Conservation (phyloP, 495 filamentous ascomycete genomes). For the Aspergillus ostianus region DNA sequence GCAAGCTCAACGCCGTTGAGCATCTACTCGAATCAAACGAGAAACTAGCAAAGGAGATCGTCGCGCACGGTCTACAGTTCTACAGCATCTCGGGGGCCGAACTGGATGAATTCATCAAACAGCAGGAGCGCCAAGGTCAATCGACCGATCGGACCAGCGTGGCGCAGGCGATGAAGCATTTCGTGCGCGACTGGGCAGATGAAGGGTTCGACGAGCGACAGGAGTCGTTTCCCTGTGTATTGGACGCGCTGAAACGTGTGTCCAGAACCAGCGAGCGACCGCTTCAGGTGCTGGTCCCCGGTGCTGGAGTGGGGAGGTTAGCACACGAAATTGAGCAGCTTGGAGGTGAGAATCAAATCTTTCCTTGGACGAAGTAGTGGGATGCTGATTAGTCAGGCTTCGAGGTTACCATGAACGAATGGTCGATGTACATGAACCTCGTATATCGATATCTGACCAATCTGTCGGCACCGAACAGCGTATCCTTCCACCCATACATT, state of each 20-base stretch:
- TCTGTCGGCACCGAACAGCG: constrained; percentile 6
- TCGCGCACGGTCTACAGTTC: constrained; percentile 18
- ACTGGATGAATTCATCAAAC: constrained; percentile 19
- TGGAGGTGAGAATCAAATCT: constrained; percentile 21
- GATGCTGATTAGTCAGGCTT: constrained; percentile 23
- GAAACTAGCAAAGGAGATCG: constrained; percentile 17
- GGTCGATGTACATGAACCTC: constrained; percentile 43
- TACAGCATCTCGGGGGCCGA: constrained; percentile 19
- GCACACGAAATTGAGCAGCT: constrained; percentile 38
- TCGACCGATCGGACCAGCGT: constrained; percentile 29
- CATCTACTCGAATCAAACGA: constrained; percentile 21
- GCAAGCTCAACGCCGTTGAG: constrained; percentile 25
- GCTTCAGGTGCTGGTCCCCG: constrained; percentile 39
- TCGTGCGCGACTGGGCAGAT: constrained; percentile 45
- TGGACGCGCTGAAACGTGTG: constrained; percentile 23
- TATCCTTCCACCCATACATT: constrained; percentile 40
- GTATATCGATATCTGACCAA: constrained; percentile 32
- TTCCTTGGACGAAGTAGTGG: not conserved
- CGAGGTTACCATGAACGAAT: constrained; percentile 43
- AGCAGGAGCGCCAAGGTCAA: constrained; percentile 12
- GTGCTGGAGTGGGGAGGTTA: constrained; percentile 42
- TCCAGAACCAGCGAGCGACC: constrained; percentile 8
- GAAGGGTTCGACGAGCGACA: constrained; percentile 39
- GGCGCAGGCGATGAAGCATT: constrained; percentile 45
- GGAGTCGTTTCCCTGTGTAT: constrained; percentile 35